A percentile compares a stretch with the other conserved stretches of the same genome.
phyloP scores from a whole-genome alignment of 1,284 basidiomycete species.

The Volvariella surrecta region DNA sequence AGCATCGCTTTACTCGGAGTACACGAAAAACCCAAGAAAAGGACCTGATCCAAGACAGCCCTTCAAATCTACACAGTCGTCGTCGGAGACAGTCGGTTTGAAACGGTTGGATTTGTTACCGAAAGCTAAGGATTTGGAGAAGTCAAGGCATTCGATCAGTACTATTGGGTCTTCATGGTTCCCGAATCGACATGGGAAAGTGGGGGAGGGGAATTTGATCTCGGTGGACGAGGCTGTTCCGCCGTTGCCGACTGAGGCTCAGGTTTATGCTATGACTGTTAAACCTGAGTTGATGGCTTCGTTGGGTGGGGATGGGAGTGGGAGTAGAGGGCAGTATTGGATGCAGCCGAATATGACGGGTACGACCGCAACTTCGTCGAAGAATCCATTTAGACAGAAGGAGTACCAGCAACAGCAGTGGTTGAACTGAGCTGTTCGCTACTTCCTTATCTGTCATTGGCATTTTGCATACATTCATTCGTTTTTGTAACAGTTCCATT shows the following conservation, averaged over 20 bases:
- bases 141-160: slow-evolving; percentile 21
- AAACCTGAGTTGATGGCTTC: slow-evolving; percentile 22
- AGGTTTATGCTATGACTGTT: slow-evolving; percentile 46
- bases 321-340: slow-evolving; percentile 29
- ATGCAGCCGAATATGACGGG: too few species aligned
- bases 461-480: background rate
- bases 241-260: slow-evolving; percentile 41
- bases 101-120: slow-evolving; percentile 2
- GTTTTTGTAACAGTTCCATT: background rate
- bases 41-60: slow-evolving; percentile 63
- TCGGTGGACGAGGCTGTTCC: too few species aligned
- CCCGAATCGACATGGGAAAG: slow-evolving; percentile 19
- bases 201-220: slow-evolving; percentile 9
- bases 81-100: slow-evolving; percentile 14
- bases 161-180: slow-evolving; percentile 18
- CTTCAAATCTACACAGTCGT: slow-evolving; percentile 32
- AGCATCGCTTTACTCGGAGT: slow-evolving; percentile 49
- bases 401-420: slow-evolving; percentile 10
- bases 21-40: slow-evolving; percentile 51
- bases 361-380: slow-evolving; percentile 21
- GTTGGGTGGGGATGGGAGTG: slow-evolving; percentile 13
- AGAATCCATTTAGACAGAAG: slow-evolving; percentile 41
- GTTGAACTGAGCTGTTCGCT: background rate
- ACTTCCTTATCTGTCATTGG: background rate
- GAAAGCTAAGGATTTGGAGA: slow-evolving; percentile 4